Evolutionary conservation across 176 grass and related monocot genomes (phyloP).

Genomic region (Triticum aestivum): DNA sequence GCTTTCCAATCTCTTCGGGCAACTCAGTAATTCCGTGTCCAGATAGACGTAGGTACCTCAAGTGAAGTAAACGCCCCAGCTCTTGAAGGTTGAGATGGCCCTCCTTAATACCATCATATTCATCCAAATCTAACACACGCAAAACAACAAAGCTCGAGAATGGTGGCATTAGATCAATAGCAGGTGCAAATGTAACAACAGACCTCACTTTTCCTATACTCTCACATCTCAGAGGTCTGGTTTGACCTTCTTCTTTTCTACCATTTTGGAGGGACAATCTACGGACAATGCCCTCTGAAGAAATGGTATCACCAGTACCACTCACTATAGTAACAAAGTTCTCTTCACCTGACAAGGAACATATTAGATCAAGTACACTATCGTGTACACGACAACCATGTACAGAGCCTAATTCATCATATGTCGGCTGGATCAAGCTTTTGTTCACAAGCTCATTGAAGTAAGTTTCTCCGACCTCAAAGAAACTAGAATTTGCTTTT

Average conservation of each 20-base stretch:
- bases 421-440: background rate
- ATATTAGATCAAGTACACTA: slow-evolving; percentile 11
- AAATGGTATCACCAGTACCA: background rate
- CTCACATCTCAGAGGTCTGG: background rate
- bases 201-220: background rate
- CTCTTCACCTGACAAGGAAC: background rate
- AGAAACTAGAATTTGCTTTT: background rate
- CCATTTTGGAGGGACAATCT: background rate
- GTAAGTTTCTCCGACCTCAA: background rate
- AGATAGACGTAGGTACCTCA: too few relatives aligned
- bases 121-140: background rate
- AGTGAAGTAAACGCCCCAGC: background rate
- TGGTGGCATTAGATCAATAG: background rate
- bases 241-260: background rate
- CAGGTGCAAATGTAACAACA: background rate
- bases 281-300: accelerated
- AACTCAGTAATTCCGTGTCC: too few relatives aligned
- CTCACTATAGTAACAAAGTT: background rate
- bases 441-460: background rate
- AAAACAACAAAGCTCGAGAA: background rate
- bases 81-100: background rate
- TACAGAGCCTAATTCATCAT: background rate
- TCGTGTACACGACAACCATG: background rate
- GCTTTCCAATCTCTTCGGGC: background rate
- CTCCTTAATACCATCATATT: too few relatives aligned